Evolutionary conservation across 495 filamentous ascomycete species (phyloP), one percentile per base, ranked within the genome.

Genomic region (Hyaloscypha variabilis): DNA sequence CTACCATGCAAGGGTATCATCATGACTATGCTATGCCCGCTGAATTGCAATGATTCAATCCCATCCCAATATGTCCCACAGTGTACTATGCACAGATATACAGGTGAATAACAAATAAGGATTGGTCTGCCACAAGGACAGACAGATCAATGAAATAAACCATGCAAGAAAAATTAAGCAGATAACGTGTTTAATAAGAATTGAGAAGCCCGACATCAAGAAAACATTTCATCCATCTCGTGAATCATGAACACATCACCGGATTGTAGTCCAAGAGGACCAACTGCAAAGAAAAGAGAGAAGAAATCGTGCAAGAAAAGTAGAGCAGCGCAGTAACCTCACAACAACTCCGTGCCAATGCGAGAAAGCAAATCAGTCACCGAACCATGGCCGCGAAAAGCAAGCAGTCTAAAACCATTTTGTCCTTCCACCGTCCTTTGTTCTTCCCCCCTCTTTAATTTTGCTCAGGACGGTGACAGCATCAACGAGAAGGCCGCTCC

Each of bases 401-500:
- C 14, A 11, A 11, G 17, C 4, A 46, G 19, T 46, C 60, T 51
- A 71, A 46, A 71, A 71, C 65, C 64, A 67, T 46, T 65, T 71
- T 21, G 51, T 65, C 42, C 57, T 67, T 11, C 70, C 67, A 14
- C 58, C 64, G 23, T 67, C 64, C 23, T 64, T 62, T 28, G 69
- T 65, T 29, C 62, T 66, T 19, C 70, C 67, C 8, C 58, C 64
- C 30, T 67, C 64, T 28, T 64, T 62, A 23, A 72, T 65, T 29
- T 65, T 66, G 3, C 25, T 60, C 36, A 72, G 29, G 23, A 72
- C 67, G 3, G 51, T 34, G n/a, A 72, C 50, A 34, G 67, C 67
- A 42, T 72, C 70, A 34, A 69, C 67, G 34, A 72, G 64, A 24
- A 72, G 53, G 23, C 62, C 59, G 50, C 57, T 59, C 28, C 64